These are phyloP conservation scores for Ananas comosus DNA, from an alignment of 176 grass and related monocot genomes.

Conservation along the genomic window DNA sequence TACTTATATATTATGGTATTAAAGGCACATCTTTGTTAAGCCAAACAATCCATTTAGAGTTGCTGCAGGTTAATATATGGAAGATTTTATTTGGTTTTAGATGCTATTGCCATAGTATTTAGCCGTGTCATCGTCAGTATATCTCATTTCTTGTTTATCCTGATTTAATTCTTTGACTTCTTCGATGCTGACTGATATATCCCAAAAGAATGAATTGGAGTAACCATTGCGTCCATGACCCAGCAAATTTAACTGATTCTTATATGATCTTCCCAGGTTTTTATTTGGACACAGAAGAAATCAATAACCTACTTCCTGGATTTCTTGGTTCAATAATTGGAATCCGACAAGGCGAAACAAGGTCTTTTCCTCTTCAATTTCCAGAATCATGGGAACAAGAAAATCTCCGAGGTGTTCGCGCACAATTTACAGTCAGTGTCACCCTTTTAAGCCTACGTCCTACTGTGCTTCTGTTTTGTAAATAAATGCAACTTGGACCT, in stretches of 20 bases:
- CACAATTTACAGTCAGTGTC: slow-evolving; percentile 80
- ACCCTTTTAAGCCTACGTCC: slow-evolving; percentile 1
- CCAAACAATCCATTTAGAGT: too few species aligned
- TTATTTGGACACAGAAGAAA: slow-evolving; percentile 94
- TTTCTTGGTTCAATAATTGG: slow-evolving; percentile 89
- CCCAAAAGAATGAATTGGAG: not conserved
- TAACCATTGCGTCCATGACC: not conserved
- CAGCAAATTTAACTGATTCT: not conserved
- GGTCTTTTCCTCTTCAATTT: slow-evolving; percentile 85
- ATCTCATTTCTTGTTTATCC: too few species aligned
- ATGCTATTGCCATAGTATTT: too few species aligned
- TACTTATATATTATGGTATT: too few species aligned
- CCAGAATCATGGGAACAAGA: slow-evolving; percentile 81
- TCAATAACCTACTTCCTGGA: slow-evolving; percentile 60
- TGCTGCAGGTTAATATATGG: too few species aligned
- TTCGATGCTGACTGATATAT: too few species aligned
- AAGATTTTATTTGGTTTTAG: too few species aligned
- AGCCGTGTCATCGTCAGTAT: too few species aligned
- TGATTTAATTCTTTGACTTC: not conserved
- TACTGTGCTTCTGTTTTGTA: too few species aligned
- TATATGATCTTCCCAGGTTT: slow-evolving; percentile 45
- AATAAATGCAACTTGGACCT: too few species aligned
- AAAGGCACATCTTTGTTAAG: too few species aligned
- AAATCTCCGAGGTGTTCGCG: slow-evolving; percentile 55
- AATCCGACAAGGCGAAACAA: slow-evolving; percentile 70